Conservation (phyloP, 1,284 basidiomycete species). For the Boletus nobilissimus region DNA sequence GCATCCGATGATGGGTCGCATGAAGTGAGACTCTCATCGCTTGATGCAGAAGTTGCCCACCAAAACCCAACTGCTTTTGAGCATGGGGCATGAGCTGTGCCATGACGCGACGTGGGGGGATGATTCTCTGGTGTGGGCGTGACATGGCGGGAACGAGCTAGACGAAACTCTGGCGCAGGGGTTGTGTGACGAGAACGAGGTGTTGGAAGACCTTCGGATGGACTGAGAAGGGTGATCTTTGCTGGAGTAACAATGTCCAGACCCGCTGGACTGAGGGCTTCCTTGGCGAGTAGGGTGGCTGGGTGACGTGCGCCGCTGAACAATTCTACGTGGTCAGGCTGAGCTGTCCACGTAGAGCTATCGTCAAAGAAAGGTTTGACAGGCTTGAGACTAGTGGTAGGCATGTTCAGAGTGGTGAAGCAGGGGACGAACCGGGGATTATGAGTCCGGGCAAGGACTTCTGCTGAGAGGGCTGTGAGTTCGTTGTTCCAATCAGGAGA, state of each 20-base stretch:
- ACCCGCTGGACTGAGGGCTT: constrained; percentile 1
- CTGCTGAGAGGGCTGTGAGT: too few species aligned
- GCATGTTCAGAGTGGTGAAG: neutral
- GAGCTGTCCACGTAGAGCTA: neutral
- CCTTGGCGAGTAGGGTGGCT: neutral
- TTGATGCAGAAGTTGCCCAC: neutral
- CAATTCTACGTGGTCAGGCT: neutral
- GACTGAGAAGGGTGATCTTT: neutral
- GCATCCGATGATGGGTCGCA: neutral
- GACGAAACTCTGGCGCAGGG: neutral
- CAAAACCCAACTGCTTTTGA: neutral
- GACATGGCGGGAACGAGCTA: neutral
- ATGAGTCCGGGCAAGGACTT: neutral
- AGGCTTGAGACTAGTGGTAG: neutral
- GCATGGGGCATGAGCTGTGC: neutral
- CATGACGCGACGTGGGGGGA: too few species aligned
- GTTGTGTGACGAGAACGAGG: neutral
- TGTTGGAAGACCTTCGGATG: neutral
- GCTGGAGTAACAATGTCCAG: neutral
- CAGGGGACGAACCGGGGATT: neutral
- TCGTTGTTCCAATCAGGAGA: neutral
- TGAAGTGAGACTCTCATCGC: neutral
- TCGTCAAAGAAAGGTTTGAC: neutral
- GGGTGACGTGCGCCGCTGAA: neutral
- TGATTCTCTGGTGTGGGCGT: too few species aligned